Evolutionary conservation across 2,329 filamentous ascomycete genomes (phyloP).

Genomic region (Lachnellula suecica): DNA sequence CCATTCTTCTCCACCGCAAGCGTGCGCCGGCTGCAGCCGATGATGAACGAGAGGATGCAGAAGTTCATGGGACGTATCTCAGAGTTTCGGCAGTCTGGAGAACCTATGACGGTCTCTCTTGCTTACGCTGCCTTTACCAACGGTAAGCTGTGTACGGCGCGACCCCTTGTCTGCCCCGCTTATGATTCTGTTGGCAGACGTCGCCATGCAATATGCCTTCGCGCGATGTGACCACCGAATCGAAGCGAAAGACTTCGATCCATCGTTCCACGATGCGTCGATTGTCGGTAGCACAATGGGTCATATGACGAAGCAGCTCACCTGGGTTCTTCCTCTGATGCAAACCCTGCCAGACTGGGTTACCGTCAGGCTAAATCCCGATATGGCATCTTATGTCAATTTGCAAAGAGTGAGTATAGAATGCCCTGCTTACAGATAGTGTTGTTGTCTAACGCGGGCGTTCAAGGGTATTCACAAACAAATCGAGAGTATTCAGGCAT

Average conservation of each 20-base stretch:
- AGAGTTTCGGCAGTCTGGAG: conserved; percentile 5
- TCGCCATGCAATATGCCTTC: conserved; percentile 18
- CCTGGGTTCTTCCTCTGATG: neutral
- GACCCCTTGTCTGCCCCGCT: neutral
- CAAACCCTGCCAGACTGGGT: neutral
- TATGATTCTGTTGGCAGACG: too few species aligned
- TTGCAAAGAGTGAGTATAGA: too few species aligned
- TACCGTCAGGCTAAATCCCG: neutral
- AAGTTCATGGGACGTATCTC: conserved; percentile 6
- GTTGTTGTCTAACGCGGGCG: too few species aligned
- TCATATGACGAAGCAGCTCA: neutral
- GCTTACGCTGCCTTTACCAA: neutral
- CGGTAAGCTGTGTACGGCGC: neutral
- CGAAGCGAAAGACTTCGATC: conserved; percentile 12
- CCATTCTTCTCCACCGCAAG: conserved; percentile 22
- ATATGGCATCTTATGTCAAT: neutral
- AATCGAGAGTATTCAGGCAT: too few species aligned
- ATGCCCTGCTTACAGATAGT: too few species aligned
- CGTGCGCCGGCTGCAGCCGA: conserved; percentile 16
- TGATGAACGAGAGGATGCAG: conserved; percentile 19
- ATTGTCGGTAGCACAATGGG: neutral
- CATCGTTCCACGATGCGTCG: neutral
- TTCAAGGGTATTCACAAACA: too few species aligned
- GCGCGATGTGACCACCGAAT: conserved; percentile 9
- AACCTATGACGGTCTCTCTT: neutral